Percentiles rank a stretch among this genome's conserved stretches.
These are phyloP conservation scores for Kodamaea hsintzibuensis DNA, from an alignment of 805 yeast species.

Conservation along the genomic window DNA sequence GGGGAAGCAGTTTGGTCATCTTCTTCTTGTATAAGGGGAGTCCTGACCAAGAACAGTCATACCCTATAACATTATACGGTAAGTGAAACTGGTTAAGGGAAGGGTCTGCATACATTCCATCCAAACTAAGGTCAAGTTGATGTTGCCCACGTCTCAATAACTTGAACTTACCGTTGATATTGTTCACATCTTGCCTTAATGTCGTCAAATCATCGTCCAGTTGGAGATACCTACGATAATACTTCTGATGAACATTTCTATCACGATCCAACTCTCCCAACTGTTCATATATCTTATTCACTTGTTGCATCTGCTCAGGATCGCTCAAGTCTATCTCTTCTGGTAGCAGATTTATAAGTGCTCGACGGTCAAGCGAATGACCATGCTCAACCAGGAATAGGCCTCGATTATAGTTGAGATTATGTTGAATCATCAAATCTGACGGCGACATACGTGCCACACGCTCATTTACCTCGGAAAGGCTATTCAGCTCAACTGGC, in stretches of 20 bases:
- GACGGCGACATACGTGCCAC: constrained; percentile 32
- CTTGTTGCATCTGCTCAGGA: constrained; percentile 27
- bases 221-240: constrained; percentile 32
- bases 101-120: constrained; percentile 10
- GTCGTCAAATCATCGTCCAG: constrained; percentile 29
- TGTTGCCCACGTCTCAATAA: constrained; percentile 32
- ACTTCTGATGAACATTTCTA: constrained; percentile 37
- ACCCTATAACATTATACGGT: constrained; percentile 43
- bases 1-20: constrained; percentile 28
- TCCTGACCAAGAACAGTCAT: constrained; percentile 40
- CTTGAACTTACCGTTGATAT: constrained; percentile 37
- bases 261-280: constrained; percentile 38
- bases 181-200: constrained; percentile 32
- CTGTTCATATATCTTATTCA: constrained; percentile 33
- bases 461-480: constrained; percentile 7
- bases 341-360: constrained; percentile 32
- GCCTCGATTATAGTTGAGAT: constrained; percentile 36
- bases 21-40: constrained; percentile 34
- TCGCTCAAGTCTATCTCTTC: constrained; percentile 36
- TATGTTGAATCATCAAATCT: constrained; percentile 36
- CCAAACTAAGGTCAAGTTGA: constrained; percentile 8
- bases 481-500: background rate
- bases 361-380: constrained; percentile 36
- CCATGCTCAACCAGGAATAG: constrained; percentile 34
- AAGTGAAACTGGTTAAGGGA: constrained; percentile 20